These are phyloP conservation scores for Phytophthora fragariaefolia DNA, from an alignment of 352 stramenopile species.

Conservation along the genomic window DNA sequence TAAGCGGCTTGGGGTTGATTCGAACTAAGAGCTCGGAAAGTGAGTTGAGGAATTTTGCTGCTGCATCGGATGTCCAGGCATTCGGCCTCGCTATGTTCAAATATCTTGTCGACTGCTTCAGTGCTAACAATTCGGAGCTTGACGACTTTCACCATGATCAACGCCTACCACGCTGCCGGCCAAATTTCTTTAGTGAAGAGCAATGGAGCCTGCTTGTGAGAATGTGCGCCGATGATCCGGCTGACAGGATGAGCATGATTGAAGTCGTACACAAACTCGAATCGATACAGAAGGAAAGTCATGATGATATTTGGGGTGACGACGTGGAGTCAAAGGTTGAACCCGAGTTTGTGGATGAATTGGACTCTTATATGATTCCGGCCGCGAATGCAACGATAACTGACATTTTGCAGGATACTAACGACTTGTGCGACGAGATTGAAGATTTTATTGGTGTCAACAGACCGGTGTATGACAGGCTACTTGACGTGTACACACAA, in stretches of 20 bases:
- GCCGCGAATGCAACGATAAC: background rate
- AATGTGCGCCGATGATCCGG: slow-evolving; percentile 2
- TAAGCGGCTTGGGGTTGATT: slow-evolving; percentile 9
- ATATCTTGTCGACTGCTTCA: slow-evolving; percentile 1
- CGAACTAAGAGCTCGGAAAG: background rate
- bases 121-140: background rate
- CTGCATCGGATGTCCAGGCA: slow-evolving; percentile 3
- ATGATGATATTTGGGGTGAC: background rate
- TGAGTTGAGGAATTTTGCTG: no score
- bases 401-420: background rate
- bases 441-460: slow-evolving; percentile 11
- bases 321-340: background rate
- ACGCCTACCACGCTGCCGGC: no score
- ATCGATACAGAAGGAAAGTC: background rate
- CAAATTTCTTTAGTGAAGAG: background rate
- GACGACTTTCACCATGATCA: no score
- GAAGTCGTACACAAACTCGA: slow-evolving; percentile 5
- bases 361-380: slow-evolving; percentile 1
- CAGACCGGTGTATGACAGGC: background rate
- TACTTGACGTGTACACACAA: slow-evolving; percentile 2
- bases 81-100: slow-evolving; percentile 4
- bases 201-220: slow-evolving; percentile 2
- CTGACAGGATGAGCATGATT: slow-evolving; percentile 7
- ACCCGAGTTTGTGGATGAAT: background rate
- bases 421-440: slow-evolving; percentile 4